Base-by-base conservation (phyloP, 2,329 filamentous ascomycete species). In the Myriosclerotinia curreyana region DNA sequence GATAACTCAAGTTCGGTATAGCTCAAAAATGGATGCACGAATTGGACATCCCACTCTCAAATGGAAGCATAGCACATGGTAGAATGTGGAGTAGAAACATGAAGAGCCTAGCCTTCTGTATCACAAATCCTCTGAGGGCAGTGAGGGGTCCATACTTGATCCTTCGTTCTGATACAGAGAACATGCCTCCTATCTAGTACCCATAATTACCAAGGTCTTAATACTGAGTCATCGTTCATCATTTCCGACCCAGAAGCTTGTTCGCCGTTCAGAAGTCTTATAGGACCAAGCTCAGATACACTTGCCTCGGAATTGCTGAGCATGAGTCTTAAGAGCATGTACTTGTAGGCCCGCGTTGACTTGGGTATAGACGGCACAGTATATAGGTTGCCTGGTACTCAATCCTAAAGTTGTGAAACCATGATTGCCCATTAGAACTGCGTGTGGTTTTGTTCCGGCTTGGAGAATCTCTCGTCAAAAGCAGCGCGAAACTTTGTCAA, bases 361-460 rank as follows among this genome's bases (percentile, higher is more conserved):
- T 64, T 75, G 72, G 0, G 79, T 80, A 65, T 81, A 81, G 2
- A 81, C 69, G 1, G 77, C 76, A 22, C 76, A 71, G 61, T 76
- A 76, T 8, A 81, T 78, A 2, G 74, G 77, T 58, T 75, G 72
- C 66, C 78, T 72, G 46, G 81, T 76, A 62, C 70, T 74, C 0
- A 67, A 66, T 0, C 74, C 79, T 8, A 75, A 64, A 2, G 75
- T 72, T 1, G 79, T 79, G 67, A 78, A 79, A 2, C 79, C 80
- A 65, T 82, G 79, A 5, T 77, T 75, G 2, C 75, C 71, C 79
- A 81, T 81, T 54, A 82, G 70, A 1, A 79, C 75, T 5, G 80
- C 77, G 7, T 71, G 46, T 75, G 66, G n/a, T 66, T 46, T 42
- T 72, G 48, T 12, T 46, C 70, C 12, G 67, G 69, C 5, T 65